Evolutionary conservation across 257 asterid species (phyloP), one percentile per base, ranked within the genome.

Genomic region (Eustoma russellianum): DNA sequence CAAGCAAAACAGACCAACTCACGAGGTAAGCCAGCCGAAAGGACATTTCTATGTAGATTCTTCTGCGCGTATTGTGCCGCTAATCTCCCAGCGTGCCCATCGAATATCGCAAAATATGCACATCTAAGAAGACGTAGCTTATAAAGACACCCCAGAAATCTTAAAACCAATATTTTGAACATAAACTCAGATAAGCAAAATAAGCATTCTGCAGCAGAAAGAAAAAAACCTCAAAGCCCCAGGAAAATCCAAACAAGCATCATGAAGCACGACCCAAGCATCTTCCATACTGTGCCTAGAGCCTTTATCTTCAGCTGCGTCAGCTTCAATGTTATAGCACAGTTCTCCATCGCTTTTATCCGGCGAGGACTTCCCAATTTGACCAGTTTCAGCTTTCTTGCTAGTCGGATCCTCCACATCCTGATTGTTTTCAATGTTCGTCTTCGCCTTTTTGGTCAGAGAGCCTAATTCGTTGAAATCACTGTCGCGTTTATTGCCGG

Each of bases 21-120:
- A 88, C 95, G 97, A 85, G 95, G 91, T 88, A 85, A 88, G 93
- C 95, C 97, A 46, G 93, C 88, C 14, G 76, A 73, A 66, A 88
- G 79, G 67, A 88, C 95, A 77, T 81, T 85, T 60, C 58, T 52
- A 62, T 88, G 95, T 63, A 88, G 77, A 77, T 82, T 84, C 80
- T 85, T 88, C 74, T 72, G 83, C 2, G 91, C 95, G 68, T 85
- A 88, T 52, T 82, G 83, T 11, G 95, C 95, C 40, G 97, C 97
- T 65, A 78, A 71, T 40, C 92, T 78, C 51, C 97, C 95, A 35
- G 95, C 95, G 66, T 88, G 97, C 6, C 94, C 94, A 73, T 88
- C 97, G 44, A 85, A 88, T 58, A 88, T 74, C 9, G 95, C 94
- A 72, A 80, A 85, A 71, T 85, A 91, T 14, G 91, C 80, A 74